A percentile compares a stretch with the other conserved stretches of the same genome.
Evolutionary conservation across 1,139 yeast species (phyloP).

Genomic region (Candida sanyaensis): DNA sequence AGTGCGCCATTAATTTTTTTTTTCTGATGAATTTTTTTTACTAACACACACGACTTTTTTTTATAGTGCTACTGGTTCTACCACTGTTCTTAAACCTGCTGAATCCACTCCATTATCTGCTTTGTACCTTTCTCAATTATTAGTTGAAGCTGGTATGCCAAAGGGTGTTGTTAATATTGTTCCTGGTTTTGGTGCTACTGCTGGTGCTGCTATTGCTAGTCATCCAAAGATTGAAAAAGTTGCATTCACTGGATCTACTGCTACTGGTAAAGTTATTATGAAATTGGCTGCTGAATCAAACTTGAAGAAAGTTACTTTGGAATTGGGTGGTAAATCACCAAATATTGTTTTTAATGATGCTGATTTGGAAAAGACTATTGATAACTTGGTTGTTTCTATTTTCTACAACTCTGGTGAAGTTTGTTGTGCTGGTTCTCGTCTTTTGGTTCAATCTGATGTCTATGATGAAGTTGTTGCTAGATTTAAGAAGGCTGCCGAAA

Average conservation of each 20-base stretch:
- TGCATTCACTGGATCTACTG: slow-evolving; percentile 87
- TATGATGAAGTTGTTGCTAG: slow-evolving; percentile 66
- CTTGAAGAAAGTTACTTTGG: slow-evolving; percentile 78
- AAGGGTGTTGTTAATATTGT: slow-evolving; percentile 76
- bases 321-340: slow-evolving; percentile 88
- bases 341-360: slow-evolving; percentile 78
- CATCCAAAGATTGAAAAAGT: slow-evolving; percentile 74
- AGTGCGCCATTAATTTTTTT: not conserved
- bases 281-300: slow-evolving; percentile 67
- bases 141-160: slow-evolving; percentile 75
- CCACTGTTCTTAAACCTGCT: slow-evolving; percentile 78
- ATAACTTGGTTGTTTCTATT: slow-evolving; percentile 54
- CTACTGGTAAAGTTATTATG: slow-evolving; percentile 77
- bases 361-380: slow-evolving; percentile 62
- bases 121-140: slow-evolving; percentile 58
- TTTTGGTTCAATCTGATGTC: slow-evolving; percentile 73
- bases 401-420: slow-evolving; percentile 86
- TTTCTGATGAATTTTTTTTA: not conserved
- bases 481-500: slow-evolving; percentile 61
- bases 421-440: slow-evolving; percentile 85
- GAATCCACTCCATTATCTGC: slow-evolving; percentile 86
- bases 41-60: slow-evolving; percentile 3
- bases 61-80: slow-evolving; percentile 65
- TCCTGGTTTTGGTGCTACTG: slow-evolving; percentile 76
- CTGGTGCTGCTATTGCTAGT: slow-evolving; percentile 71